phyloP scores from a whole-genome alignment of 129 eudicot genomes.

The Escallonia herrerae region DNA sequence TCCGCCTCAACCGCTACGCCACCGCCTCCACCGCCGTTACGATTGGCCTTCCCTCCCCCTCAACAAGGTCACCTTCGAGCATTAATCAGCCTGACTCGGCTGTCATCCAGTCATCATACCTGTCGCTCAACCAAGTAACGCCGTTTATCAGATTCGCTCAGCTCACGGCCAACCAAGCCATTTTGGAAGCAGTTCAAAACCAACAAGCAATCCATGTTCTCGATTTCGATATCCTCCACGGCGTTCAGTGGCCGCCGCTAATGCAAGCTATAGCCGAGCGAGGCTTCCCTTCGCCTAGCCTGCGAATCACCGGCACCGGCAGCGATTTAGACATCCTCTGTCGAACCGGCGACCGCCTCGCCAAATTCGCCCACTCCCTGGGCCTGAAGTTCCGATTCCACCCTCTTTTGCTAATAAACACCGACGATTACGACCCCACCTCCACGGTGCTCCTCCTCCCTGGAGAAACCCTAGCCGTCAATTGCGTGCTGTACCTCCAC shows the following conservation, averaged over 20 bases:
- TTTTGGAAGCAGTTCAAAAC: constrained; percentile 58
- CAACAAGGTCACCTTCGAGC: not conserved
- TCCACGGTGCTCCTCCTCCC: constrained; percentile 20
- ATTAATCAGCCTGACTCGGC: constrained; percentile 9
- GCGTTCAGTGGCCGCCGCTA: constrained; percentile 94
- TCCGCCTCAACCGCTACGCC: constrained; percentile 40
- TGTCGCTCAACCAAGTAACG: constrained; percentile 68
- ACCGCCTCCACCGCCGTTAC: not conserved
- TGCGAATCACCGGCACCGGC: constrained; percentile 72
- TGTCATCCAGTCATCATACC: constrained; percentile 47
- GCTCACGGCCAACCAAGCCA: constrained; percentile 91
- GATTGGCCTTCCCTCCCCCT: not conserved
- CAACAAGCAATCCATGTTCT: constrained; percentile 51
- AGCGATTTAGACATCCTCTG: constrained; percentile 36
- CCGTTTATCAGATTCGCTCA: constrained; percentile 77
- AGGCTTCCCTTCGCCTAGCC: constrained; percentile 39
- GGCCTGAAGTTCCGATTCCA: constrained; percentile 64
- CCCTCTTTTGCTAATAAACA: constrained; percentile 30
- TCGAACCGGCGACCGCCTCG: constrained; percentile 72
- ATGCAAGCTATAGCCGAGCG: constrained; percentile 77
- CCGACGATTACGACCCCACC: constrained; percentile 21
- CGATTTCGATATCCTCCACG: constrained; percentile 90
- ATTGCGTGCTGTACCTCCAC: constrained; percentile 67
- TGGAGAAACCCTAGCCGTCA: constrained; percentile 69
- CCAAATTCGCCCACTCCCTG: constrained; percentile 59